phyloP scores from a whole-genome alignment of 805 yeast genomes.

The Scheffersomyces lignosus region DNA sequence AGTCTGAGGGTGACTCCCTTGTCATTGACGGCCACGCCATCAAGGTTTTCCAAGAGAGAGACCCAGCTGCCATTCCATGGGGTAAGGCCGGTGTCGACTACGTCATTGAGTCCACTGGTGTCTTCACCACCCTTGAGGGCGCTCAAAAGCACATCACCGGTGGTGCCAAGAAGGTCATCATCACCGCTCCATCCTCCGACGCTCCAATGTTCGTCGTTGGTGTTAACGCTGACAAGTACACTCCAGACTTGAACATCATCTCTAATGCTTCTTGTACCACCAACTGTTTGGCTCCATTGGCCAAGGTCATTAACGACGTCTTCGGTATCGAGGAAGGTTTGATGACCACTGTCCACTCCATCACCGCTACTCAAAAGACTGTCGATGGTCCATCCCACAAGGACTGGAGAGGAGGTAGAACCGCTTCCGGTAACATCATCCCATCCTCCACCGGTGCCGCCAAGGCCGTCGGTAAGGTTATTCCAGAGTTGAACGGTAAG shows the following conservation, averaged over 20 bases:
- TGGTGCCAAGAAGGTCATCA: constrained; percentile 36
- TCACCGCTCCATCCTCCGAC: constrained; percentile 36
- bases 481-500: constrained; percentile 37
- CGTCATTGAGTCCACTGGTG: constrained; percentile 37
- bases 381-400: constrained; percentile 40
- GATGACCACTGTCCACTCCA: constrained; percentile 39
- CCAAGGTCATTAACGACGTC: constrained; percentile 35
- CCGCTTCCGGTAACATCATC: constrained; percentile 37
- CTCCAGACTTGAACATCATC: constrained; percentile 31
- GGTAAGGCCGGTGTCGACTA: constrained; percentile 32
- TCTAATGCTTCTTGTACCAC: constrained; percentile 40
- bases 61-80: constrained; percentile 36
- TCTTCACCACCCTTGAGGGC: constrained; percentile 35
- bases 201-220: constrained; percentile 39
- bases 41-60: constrained; percentile 34
- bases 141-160: constrained; percentile 38
- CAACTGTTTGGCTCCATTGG: constrained; percentile 39
- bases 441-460: constrained; percentile 41
- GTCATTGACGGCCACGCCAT: constrained; percentile 29
- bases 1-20: constrained; percentile 21
- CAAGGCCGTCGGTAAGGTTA: constrained; percentile 38
- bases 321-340: constrained; percentile 37
- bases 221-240: constrained; percentile 34
- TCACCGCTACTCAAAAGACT: constrained; percentile 39
- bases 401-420: constrained; percentile 42